Evolutionary conservation across 805 yeast genomes (phyloP).

Genomic region (Saturnispora ahearnii): DNA sequence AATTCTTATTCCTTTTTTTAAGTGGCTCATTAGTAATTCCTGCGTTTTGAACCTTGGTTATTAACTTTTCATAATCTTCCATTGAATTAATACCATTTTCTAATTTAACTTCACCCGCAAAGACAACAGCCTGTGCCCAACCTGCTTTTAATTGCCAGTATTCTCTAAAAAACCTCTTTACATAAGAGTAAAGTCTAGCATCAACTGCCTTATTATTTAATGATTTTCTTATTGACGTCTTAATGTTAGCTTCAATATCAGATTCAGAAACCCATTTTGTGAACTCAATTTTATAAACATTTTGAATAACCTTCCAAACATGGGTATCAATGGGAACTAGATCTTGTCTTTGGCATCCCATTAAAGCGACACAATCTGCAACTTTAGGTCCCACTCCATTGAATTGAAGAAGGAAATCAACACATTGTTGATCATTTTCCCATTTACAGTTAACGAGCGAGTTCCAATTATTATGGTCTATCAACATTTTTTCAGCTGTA

Average conservation of each 20-base stretch:
- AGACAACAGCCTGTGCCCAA: conserved; percentile 96
- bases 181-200: conserved; percentile 36
- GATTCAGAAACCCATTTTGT: conserved; percentile 64
- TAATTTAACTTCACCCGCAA: conserved; percentile 68
- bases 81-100: conserved; percentile 51
- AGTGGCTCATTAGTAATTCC: neutral
- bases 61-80: conserved; percentile 6
- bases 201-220: conserved; percentile 18
- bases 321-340: conserved; percentile 96
- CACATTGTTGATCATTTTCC: conserved; percentile 34
- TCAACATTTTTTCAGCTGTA: conserved; percentile 54
- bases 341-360: conserved; percentile 81
- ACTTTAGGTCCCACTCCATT: conserved; percentile 96
- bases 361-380: conserved; percentile 90
- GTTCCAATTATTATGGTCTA: conserved; percentile 29
- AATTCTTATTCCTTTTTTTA: neutral
- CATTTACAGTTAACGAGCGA: conserved; percentile 33
- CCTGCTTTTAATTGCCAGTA: conserved; percentile 93
- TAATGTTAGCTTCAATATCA: conserved; percentile 37
- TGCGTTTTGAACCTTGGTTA: conserved; percentile 3
- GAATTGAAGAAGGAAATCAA: conserved; percentile 51
- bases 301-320: conserved; percentile 77
- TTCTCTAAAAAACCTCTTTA: conserved; percentile 34
- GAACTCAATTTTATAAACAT: conserved; percentile 55
- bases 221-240: conserved; percentile 6